phyloP scores from a whole-genome alignment of 441 rosid species.

The Eruca vesicaria region DNA sequence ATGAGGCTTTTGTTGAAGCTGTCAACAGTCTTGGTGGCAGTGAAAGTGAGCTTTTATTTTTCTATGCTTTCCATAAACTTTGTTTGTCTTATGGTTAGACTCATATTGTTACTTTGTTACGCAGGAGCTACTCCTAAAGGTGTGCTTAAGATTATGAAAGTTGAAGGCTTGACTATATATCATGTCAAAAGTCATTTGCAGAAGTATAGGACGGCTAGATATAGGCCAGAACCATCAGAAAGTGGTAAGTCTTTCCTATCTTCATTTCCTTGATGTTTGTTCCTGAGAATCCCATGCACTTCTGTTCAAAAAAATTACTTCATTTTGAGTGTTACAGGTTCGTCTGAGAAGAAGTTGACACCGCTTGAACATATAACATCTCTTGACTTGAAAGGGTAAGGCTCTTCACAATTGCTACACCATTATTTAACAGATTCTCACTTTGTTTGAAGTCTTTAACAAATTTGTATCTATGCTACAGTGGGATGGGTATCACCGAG shows the following conservation, averaged over 20 bases:
- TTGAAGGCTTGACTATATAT: constrained; percentile 84
- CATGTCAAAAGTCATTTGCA: constrained; percentile 97
- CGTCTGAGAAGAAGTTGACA: constrained; percentile 60
- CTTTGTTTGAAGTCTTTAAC: background rate
- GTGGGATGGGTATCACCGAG: constrained; percentile 84
- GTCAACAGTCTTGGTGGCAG: constrained; percentile 90
- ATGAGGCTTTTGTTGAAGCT: constrained; percentile 92
- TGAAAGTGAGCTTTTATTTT: constrained; percentile 58
- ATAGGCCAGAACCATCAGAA: constrained; percentile 79
- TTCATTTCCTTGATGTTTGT: background rate
- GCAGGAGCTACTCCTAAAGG: constrained; percentile 95
- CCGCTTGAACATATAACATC: constrained; percentile 72
- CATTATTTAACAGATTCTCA: background rate
- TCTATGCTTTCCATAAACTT: constrained; percentile 1
- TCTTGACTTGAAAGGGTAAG: constrained; percentile 77
- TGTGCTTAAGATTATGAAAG: constrained; percentile 88
- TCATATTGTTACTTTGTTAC: background rate
- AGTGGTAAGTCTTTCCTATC: constrained; percentile 36
- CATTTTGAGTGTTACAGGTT: constrained; percentile 46
- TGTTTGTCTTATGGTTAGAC: constrained; percentile 20
- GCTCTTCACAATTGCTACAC: constrained; percentile 7
- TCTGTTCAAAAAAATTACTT: background rate
- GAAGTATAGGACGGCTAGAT: constrained; percentile 92
- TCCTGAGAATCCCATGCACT: background rate
- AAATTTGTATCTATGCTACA: constrained; percentile 25